phyloP scores from a whole-genome alignment of 1,284 basidiomycete species.

The Sphagnurus paluster region DNA sequence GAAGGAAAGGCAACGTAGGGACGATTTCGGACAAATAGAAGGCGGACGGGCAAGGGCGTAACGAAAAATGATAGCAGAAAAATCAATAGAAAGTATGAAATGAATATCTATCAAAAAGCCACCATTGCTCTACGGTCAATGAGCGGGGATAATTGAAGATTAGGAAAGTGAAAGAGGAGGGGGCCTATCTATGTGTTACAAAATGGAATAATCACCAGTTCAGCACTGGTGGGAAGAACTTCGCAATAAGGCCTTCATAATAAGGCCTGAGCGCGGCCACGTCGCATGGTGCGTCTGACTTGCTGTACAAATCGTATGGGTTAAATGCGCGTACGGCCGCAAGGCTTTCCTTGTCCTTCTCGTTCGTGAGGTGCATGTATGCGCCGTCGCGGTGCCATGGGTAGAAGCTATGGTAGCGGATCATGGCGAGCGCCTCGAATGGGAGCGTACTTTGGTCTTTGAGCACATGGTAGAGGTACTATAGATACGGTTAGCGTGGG shows the following conservation, averaged over 20 bases:
- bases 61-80: too few relatives aligned
- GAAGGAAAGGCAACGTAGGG: too few relatives aligned
- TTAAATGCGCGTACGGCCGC: slow-evolving; percentile 70
- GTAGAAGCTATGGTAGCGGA: slow-evolving; percentile 87
- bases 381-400: slow-evolving; percentile 82
- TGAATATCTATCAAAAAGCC: too few relatives aligned
- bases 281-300: slow-evolving; percentile 67
- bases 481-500: slow-evolving; percentile 1
- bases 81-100: too few relatives aligned
- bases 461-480: slow-evolving; percentile 68
- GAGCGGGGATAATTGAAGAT: too few relatives aligned
- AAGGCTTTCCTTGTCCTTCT: slow-evolving; percentile 53
- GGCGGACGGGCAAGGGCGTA: too few relatives aligned
- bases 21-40: too few relatives aligned
- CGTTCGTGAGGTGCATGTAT: slow-evolving; percentile 67
- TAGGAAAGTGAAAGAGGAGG: too few relatives aligned
- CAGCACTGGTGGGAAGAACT: slow-evolving; percentile 72
- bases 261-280: slow-evolving; percentile 66
- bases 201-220: too few relatives aligned
- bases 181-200: too few relatives aligned
- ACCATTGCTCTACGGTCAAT: too few relatives aligned
- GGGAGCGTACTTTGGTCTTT: slow-evolving; percentile 71
- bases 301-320: slow-evolving; percentile 83
- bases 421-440: slow-evolving; percentile 77
- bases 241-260: slow-evolving; percentile 71